phyloP scores from a whole-genome alignment of 441 rosid genomes.

The Dalechampia spathulata region DNA sequence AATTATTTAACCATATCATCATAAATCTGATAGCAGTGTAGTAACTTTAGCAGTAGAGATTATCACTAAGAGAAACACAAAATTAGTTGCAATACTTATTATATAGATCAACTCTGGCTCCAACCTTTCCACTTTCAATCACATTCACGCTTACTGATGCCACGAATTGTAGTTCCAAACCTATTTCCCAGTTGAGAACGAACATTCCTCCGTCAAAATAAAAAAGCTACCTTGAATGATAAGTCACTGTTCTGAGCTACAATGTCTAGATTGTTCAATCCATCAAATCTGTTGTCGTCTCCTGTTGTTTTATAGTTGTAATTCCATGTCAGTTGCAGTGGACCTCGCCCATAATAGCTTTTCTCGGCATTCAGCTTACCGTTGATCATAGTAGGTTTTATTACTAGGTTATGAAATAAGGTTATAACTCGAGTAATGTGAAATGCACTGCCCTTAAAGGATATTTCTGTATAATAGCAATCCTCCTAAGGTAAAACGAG shows the following conservation, averaged over 20 bases:
- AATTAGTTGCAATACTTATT: conserved; percentile 30
- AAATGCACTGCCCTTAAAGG: too few relatives aligned
- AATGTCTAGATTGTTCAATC: conserved; percentile 32
- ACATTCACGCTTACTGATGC: conserved; percentile 40
- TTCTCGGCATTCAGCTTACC: too few relatives aligned
- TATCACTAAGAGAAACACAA: conserved; percentile 27
- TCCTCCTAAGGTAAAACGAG: too few relatives aligned
- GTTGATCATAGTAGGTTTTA: too few relatives aligned
- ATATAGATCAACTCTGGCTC: conserved; percentile 26
- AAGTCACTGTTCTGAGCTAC: conserved; percentile 30
- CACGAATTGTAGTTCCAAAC: conserved; percentile 40
- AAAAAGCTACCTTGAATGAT: conserved; percentile 36
- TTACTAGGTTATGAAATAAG: too few relatives aligned
- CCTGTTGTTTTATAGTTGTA: conserved; percentile 30
- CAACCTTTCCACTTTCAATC: conserved; percentile 14
- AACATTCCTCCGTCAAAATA: conserved; percentile 44
- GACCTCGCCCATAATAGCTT: conserved; percentile 24
- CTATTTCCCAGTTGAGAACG: conserved; percentile 26
- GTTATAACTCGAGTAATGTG: too few relatives aligned
- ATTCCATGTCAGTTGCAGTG: conserved; percentile 29
- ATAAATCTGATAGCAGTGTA: too few relatives aligned
- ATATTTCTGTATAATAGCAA: too few relatives aligned
- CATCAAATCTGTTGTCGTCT: conserved; percentile 14
- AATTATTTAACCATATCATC: too few relatives aligned
- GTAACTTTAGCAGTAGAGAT: conserved; percentile 22